phyloP scores from a whole-genome alignment of 305 asterid genomes.

The Solanum chacoense region DNA sequence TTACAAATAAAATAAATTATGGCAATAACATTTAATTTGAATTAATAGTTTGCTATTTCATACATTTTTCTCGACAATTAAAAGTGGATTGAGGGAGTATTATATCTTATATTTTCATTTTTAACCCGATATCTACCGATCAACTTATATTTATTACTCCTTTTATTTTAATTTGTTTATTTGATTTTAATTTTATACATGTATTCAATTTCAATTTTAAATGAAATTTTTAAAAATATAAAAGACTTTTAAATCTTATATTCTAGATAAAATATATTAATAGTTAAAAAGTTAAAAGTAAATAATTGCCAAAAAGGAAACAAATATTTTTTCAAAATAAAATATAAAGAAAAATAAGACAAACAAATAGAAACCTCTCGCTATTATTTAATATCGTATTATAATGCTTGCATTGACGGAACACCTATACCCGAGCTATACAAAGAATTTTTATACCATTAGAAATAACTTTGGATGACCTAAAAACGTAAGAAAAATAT shows the following conservation, averaged over 20 bases:
- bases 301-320: background rate
- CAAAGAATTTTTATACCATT: background rate
- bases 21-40: too few relatives aligned
- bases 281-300: background rate
- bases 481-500: too few relatives aligned
- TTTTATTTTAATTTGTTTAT: too few relatives aligned
- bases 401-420: background rate
- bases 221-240: too few relatives aligned
- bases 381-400: background rate
- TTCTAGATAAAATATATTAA: background rate
- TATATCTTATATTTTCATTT: background rate
- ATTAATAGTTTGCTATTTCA: too few relatives aligned
- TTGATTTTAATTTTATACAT: too few relatives aligned
- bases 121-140: background rate
- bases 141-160: too few relatives aligned
- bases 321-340: too few relatives aligned
- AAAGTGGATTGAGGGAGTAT: too few relatives aligned
- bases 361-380: background rate
- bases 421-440: background rate
- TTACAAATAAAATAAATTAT: too few relatives aligned
- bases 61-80: too few relatives aligned
- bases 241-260: background rate
- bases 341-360: background rate
- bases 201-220: too few relatives aligned
- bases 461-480: background rate